Percentiles rank a stretch among this genome's conserved stretches.
Evolutionary conservation across 2,329 filamentous ascomycete species (phyloP).

Genomic region (Aureobasidium musti): DNA sequence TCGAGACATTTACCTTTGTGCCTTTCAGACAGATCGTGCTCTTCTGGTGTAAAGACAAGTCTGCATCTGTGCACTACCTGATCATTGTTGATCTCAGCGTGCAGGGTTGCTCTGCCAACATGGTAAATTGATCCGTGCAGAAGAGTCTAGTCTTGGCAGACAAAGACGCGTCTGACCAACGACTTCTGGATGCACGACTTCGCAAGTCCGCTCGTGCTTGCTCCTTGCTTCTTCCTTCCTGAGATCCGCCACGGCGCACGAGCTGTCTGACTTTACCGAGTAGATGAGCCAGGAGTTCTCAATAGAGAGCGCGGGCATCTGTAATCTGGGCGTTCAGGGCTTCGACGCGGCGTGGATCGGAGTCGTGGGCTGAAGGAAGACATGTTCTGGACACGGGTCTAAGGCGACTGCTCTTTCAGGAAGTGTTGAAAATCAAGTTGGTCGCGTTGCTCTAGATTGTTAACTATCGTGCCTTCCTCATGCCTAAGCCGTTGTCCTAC

Average conservation of each 20-base stretch:
- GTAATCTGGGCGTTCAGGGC: background rate
- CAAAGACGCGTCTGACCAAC: background rate
- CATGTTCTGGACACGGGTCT: background rate
- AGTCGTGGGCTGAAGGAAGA: background rate
- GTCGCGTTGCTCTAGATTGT: background rate
- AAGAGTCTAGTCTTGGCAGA: background rate
- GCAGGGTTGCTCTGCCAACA: background rate
- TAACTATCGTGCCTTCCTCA: background rate
- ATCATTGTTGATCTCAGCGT: too few relatives aligned
- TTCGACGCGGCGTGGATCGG: background rate
- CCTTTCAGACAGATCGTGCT: too few relatives aligned
- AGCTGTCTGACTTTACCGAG: background rate
- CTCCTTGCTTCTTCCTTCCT: background rate
- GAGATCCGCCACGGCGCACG: background rate
- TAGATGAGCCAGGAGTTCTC: background rate
- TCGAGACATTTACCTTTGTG: too few relatives aligned
- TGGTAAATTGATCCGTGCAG: background rate
- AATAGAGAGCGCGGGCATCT: background rate
- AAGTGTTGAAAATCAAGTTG: too few relatives aligned
- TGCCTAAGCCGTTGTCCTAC: background rate
- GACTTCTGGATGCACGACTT: background rate
- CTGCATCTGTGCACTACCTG: too few relatives aligned
- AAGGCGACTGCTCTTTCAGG: background rate
- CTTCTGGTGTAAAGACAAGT: too few relatives aligned
- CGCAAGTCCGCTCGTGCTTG: background rate